These are phyloP conservation scores for Didymellaceae sp. DNA, from an alignment of 2,329 filamentous ascomycete genomes.

Conservation along the genomic window DNA sequence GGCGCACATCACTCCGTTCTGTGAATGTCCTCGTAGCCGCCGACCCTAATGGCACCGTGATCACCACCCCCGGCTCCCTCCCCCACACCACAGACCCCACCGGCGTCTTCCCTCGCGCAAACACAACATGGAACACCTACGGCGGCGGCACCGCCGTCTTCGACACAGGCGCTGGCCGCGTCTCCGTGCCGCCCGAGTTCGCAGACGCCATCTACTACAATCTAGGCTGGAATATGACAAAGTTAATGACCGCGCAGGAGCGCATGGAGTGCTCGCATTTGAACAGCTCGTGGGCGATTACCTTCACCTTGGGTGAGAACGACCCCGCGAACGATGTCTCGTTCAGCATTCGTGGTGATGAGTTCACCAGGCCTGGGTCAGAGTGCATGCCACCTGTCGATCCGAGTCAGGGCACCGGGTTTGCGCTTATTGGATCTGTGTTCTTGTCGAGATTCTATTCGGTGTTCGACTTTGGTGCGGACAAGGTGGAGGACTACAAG, in stretches of 20 bases:
- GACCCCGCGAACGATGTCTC: constrained; percentile 16
- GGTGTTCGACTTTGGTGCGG: constrained; percentile 24
- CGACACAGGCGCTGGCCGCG: constrained; percentile 27
- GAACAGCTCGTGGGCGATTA: constrained; percentile 28
- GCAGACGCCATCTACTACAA: constrained; percentile 25
- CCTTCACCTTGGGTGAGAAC: constrained; percentile 22
- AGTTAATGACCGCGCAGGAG: constrained; percentile 19
- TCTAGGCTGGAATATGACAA: constrained; percentile 27
- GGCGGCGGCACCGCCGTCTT: constrained; percentile 17
- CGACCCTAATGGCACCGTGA: constrained; percentile 14
- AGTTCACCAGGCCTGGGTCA: constrained; percentile 11
- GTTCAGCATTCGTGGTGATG: constrained; percentile 23
- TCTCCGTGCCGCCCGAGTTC: constrained; percentile 19
- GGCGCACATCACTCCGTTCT: constrained; percentile 22
- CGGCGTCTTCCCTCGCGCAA: constrained; percentile 10
- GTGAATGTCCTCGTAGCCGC: constrained; percentile 18
- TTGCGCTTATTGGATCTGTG: constrained; percentile 20
- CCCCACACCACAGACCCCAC: constrained; percentile 5
- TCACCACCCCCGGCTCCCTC: constrained; percentile 4
- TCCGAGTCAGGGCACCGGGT: background rate
- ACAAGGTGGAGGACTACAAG: constrained; percentile 20
- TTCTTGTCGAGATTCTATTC: constrained; percentile 22
- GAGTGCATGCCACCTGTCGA: constrained; percentile 29
- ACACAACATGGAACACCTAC: constrained; percentile 15
- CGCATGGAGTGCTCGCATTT: constrained; percentile 23